These are phyloP conservation scores for Zygosaccharomyces pseudobailii DNA, from an alignment of 1,139 yeast species.

Conservation along the genomic window DNA sequence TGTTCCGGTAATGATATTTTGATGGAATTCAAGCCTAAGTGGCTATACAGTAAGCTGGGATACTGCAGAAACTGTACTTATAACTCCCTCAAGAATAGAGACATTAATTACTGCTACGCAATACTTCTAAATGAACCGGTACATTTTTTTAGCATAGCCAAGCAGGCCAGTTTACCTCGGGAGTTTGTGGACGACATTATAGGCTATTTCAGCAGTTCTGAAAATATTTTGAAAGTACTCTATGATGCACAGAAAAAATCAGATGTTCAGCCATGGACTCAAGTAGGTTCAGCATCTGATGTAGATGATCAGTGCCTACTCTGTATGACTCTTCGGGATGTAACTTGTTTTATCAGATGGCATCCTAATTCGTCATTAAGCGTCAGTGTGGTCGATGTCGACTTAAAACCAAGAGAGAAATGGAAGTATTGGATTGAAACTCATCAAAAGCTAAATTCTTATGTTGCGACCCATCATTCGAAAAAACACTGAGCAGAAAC, in stretches of 20 bases:
- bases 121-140: conserved; percentile 11
- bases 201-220: conserved; percentile 15
- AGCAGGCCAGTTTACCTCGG: conserved; percentile 9
- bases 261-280: conserved; percentile 1
- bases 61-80: conserved; percentile 33
- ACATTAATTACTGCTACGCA: conserved; percentile 24
- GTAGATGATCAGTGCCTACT: conserved; percentile 12
- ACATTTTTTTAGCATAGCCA: conserved; percentile 11
- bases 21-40: conserved; percentile 34
- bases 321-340: conserved; percentile 32
- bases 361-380: conserved; percentile 2
- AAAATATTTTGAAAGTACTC: conserved; percentile 20
- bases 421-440: conserved; percentile 24
- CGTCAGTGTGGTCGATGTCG: conserved; percentile 29
- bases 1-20: conserved; percentile 7
- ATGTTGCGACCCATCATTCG: neutral
- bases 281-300: conserved; percentile 7
- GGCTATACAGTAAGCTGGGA: conserved; percentile 21
- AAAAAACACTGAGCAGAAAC: conserved; percentile 8
- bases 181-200: conserved; percentile 13
- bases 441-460: conserved; percentile 7
- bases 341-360: conserved; percentile 31
- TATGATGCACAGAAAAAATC: conserved; percentile 17
- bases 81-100: conserved; percentile 21
- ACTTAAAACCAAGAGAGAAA: conserved; percentile 26